A percentile compares a stretch with the other conserved stretches of the same genome.
Conservation (phyloP, 192 early-diverging fungal species). For the Podila epigama region DNA sequence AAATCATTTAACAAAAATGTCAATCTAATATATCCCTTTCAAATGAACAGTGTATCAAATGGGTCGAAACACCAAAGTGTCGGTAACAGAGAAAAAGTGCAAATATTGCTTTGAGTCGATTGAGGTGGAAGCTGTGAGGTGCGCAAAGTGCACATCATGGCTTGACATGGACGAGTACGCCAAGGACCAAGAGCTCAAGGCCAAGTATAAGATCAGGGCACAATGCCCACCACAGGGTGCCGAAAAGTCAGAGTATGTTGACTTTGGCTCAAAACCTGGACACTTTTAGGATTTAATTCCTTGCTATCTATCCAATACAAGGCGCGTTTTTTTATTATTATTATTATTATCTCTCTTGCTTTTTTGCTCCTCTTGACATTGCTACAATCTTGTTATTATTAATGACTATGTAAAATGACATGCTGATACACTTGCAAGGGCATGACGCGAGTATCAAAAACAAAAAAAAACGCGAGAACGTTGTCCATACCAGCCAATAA, state of each 20-base stretch:
- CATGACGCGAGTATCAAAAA: too few relatives aligned
- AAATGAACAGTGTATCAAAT: conserved; percentile 29
- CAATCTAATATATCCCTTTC: background rate
- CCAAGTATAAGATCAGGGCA: background rate
- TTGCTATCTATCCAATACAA: too few relatives aligned
- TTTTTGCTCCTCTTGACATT: too few relatives aligned
- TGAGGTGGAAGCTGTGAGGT: conserved; percentile 8
- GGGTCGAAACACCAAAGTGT: conserved; percentile 31
- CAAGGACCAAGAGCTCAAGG: background rate
- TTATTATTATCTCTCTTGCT: too few relatives aligned
- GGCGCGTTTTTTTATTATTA: too few relatives aligned
- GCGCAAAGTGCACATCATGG: conserved; percentile 27
- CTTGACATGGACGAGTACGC: conserved; percentile 35
- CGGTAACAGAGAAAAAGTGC: conserved; percentile 26
- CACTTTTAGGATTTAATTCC: background rate
- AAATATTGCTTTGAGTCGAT: conserved; percentile 19
- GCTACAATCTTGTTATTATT: too few relatives aligned
- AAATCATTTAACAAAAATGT: background rate
- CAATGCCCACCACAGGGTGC: background rate
- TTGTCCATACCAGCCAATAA: too few relatives aligned
- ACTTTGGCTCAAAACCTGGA: background rate
- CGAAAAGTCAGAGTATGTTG: background rate
- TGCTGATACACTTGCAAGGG: too few relatives aligned
- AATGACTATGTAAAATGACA: too few relatives aligned
- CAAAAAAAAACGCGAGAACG: too few relatives aligned